Conservation (phyloP, 2,329 filamentous ascomycete genomes). For the Thielaviopsis euricoi region DNA sequence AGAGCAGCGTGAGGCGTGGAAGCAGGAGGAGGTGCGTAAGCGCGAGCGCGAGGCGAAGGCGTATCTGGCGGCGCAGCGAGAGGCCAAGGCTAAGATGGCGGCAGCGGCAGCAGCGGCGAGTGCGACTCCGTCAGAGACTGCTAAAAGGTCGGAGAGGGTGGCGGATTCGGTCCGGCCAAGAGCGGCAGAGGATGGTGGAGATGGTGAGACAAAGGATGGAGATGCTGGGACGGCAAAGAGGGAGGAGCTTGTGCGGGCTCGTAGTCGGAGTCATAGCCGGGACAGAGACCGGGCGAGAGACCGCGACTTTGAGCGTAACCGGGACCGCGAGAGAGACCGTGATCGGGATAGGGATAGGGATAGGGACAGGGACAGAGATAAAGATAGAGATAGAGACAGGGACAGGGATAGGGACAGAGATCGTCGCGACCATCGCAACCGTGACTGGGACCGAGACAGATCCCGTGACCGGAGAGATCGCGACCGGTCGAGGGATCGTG, state of each 20-base stretch:
- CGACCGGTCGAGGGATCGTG: background rate
- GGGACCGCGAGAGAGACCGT: slow-evolving; percentile 20
- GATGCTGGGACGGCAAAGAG: background rate
- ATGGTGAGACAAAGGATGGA: background rate
- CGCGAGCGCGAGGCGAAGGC: slow-evolving; percentile 48
- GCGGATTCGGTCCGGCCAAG: slow-evolving; percentile 21
- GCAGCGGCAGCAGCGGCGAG: slow-evolving; percentile 8
- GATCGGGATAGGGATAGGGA: slow-evolving; percentile 16
- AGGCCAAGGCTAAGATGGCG: slow-evolving; percentile 42
- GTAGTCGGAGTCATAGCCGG: slow-evolving; percentile 21
- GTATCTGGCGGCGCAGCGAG: slow-evolving; percentile 44
- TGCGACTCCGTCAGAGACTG: slow-evolving; percentile 13
- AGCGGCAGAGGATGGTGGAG: slow-evolving; percentile 17
- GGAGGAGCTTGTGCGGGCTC: slow-evolving; percentile 13
- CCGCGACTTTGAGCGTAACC: slow-evolving; percentile 19
- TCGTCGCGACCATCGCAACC: slow-evolving; percentile 10
- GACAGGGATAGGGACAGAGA: slow-evolving; percentile 24
- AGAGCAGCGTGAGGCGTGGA: slow-evolving; percentile 38
- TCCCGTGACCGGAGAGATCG: no score
- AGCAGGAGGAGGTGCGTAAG: slow-evolving; percentile 44
- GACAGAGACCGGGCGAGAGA: slow-evolving; percentile 19
- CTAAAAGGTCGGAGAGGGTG: slow-evolving; percentile 28
- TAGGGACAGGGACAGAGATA: slow-evolving; percentile 16
- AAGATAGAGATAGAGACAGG: slow-evolving; percentile 26
- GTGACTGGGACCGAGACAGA: no score